Evolutionary conservation across 2,329 filamentous ascomycete genomes (phyloP).

Genomic region (Incumbomyces delicatus): DNA sequence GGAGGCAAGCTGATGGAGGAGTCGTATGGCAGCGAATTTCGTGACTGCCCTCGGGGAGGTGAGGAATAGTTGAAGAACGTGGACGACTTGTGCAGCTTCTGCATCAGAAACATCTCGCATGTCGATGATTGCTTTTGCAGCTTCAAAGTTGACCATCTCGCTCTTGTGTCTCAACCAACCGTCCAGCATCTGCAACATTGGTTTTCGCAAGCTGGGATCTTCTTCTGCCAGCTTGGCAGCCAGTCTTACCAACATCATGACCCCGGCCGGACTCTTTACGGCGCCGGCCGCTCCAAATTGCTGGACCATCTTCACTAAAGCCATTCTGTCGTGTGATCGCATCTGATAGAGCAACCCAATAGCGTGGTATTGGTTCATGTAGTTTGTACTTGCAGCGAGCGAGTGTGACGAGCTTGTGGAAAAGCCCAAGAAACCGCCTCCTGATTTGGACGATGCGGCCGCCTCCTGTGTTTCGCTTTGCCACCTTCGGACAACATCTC

Average conservation of each 20-base stretch:
- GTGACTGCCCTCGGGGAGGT: constrained; percentile 91
- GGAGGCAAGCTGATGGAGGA: constrained; percentile 89
- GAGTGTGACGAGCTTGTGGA: constrained; percentile 66
- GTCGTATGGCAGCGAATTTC: constrained; percentile 93
- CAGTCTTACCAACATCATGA: constrained; percentile 83
- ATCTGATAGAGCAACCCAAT: constrained; percentile 97
- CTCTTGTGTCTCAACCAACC: constrained; percentile 97
- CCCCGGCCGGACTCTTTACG: constrained; percentile 88
- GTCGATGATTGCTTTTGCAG: constrained; percentile 94
- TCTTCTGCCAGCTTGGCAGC: constrained; percentile 92
- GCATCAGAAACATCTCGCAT: constrained; percentile 86
- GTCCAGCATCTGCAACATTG: constrained; percentile 95
- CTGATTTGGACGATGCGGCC: constrained; percentile 79
- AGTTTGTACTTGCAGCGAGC: constrained; percentile 74
- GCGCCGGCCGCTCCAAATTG: constrained; percentile 87
- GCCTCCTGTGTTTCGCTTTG: constrained; percentile 98
- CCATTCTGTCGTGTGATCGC: constrained; percentile 95
- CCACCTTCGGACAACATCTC: constrained; percentile 92
- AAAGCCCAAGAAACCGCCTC: constrained; percentile 84
- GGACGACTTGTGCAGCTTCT: constrained; percentile 84
- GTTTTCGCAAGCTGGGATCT: constrained; percentile 75
- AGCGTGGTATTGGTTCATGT: constrained; percentile 97
- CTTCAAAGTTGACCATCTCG: constrained; percentile 99
- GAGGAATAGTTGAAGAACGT: constrained; percentile 92
- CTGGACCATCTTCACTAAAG: constrained; percentile 99